Evolutionary conservation across 257 asterid genomes (phyloP).

Genomic region (Coffea canephora): DNA sequence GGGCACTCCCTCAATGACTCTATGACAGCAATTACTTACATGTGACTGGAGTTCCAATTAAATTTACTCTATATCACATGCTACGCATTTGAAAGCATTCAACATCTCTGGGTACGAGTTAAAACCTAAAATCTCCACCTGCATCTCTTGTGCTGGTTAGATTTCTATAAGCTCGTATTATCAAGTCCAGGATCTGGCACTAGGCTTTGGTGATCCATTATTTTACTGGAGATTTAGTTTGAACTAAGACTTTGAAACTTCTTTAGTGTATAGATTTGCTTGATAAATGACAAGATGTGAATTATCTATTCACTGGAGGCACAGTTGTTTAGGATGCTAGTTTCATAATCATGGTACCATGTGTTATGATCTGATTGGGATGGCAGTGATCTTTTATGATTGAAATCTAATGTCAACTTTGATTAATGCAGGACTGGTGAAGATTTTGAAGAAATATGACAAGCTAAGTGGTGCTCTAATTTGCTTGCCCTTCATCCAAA

Average conservation of each 20-base stretch:
- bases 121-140: not conserved
- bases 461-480: constrained; percentile 63
- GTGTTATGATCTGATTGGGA: not conserved
- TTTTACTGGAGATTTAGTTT: not conserved
- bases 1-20: not conserved
- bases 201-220: not conserved
- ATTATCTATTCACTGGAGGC: not conserved
- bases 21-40: not conserved
- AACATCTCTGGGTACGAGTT: not conserved
- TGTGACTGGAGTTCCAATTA: not conserved
- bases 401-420: not conserved
- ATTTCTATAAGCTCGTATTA: not conserved
- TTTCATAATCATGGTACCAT: not conserved
- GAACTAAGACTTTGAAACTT: not conserved
- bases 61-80: not conserved
- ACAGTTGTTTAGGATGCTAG: not conserved
- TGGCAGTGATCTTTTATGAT: not conserved
- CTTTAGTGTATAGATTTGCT: not conserved
- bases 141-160: not conserved
- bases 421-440: constrained; percentile 57
- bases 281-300: too few species aligned
- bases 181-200: not conserved
- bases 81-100: not conserved
- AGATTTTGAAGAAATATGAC: constrained; percentile 79
- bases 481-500: constrained; percentile 62